Evolutionary conservation across 2,329 filamentous ascomycete genomes (phyloP), one percentile per base, ranked within the genome.

Genomic region (Penicillium sp.): DNA sequence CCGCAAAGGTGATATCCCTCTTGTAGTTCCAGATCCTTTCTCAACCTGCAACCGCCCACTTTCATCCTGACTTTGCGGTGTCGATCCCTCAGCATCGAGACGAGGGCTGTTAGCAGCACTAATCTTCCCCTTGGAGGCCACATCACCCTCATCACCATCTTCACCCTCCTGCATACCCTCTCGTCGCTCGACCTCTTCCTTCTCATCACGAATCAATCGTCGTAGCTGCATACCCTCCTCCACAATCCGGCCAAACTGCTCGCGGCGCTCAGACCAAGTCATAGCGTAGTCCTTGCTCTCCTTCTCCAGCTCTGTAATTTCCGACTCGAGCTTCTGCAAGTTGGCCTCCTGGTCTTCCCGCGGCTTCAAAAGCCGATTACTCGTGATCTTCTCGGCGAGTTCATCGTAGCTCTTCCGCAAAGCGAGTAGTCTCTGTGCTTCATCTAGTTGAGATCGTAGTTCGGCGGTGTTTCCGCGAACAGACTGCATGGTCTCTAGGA

Each of bases 151-250:
- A 54, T 80, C 79, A 4, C 76, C 81, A 30, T 86, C 85, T 60
- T 87, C 79, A 4, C 75, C 79, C 55, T 81, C 86, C 41, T 85
- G 86, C 58, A 91, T 91, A 24, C 90, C 91, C 71, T 95, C 91
- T 48, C 91, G 83, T 34, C 90, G 80, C 73, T 96, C 91, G 0
- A 94, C 90, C 73, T 96, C 91, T 70, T 96, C 92, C 75, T 96
- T 96, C 78, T 97, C 93, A 66, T 96, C 92, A 54, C 91, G 86
- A 66, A 97, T 96, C 69, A 95, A 80, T 42, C 90, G 82, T 51
- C 92, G 80, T 70, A 97, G 81, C 58, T 90, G 81, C 83, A 89
- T 89, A n/a, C 91, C 91, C 76, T 97, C 93, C 53, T 92, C 89
- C 68, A 96, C 89, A 64, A 97, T 92, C 49, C 85, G 83, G 51